Conservation (phyloP, 441 rosid species). For the Sinapis alba region DNA sequence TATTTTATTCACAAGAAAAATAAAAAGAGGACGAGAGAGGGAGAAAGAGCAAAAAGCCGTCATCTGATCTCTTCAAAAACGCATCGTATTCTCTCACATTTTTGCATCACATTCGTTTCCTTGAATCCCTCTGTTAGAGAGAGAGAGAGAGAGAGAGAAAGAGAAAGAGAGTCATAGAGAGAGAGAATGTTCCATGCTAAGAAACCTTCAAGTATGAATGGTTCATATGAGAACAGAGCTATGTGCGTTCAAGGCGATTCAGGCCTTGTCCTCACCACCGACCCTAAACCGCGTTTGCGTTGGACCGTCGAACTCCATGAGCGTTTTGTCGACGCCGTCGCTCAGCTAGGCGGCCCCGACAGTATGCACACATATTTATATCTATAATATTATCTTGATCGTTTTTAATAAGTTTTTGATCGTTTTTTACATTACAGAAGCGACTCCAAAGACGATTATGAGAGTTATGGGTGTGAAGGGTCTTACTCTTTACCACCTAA, state of each 20-base stretch:
- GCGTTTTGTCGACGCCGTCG: slow-evolving; percentile 96
- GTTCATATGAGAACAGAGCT: slow-evolving; percentile 75
- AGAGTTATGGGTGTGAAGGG: slow-evolving; percentile 99
- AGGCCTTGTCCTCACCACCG: slow-evolving; percentile 98
- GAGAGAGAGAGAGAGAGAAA: slow-evolving; percentile 34
- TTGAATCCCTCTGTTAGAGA: slow-evolving; percentile 45
- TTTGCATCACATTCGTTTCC: slow-evolving; percentile 89
- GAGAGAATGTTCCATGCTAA: slow-evolving; percentile 91
- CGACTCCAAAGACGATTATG: slow-evolving; percentile 99
- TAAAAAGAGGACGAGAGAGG: slow-evolving; percentile 15
- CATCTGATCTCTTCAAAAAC: slow-evolving; percentile 57
- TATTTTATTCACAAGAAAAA: slow-evolving; percentile 7
- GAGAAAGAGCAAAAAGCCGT: slow-evolving; percentile 25
- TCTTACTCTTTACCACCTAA: slow-evolving; percentile 99
- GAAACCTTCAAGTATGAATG: slow-evolving; percentile 90
- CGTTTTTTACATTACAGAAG: slow-evolving; percentile 54
- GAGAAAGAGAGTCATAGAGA: slow-evolving; percentile 1
- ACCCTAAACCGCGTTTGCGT: slow-evolving; percentile 98
- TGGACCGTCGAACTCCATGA: slow-evolving; percentile 99
- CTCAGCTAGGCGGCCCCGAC: slow-evolving; percentile 99
- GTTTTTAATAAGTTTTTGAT: background rate
- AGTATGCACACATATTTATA: slow-evolving; percentile 45
- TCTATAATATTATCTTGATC: background rate
- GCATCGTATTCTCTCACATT: slow-evolving; percentile 78
- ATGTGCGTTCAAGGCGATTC: slow-evolving; percentile 99